Evolutionary conservation across 371 early-diverging fungal species (phyloP), one percentile per base, ranked within the genome.

Genomic region (Nosema muscidifuracis): DNA sequence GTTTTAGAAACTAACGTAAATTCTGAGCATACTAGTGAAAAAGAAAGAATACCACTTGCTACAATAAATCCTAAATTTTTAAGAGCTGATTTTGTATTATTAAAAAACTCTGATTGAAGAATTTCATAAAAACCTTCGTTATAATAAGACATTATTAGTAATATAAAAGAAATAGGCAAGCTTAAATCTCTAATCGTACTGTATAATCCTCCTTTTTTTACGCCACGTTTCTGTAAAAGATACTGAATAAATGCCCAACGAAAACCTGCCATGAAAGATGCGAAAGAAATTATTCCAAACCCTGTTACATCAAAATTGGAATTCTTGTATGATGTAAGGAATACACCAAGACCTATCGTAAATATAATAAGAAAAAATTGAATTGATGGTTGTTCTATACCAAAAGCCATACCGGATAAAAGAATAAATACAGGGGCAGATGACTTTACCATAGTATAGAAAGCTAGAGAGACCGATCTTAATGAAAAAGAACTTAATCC

Each of bases 361-460:
- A 77, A 77, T 20, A 83, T 80, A 10, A 68, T 77, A 18, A 74
- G 36, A 28, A 80, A 70, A 16, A 70, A 56, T 7, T 34, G 33
- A 30, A 78, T 62, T 18, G 74, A 68, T 3, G 77, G 77, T 22
- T 69, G 67, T 66, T 83, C 81, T 26, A 78, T 70, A 20, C 76
- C 77, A 58, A 83, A 79, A 7, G 76, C 66, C 76, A 81, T 80
- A 36, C 79, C 73, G 36, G 64, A 71, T 22, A 83, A 40, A 6
- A 81, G 69, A 58, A 83, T 80, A 69, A 83, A 83, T 4, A 83
- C 73, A 28, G 84, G 84, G 0, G 84, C 63, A 16, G 80, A 70
- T 0, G 80, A 80, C 65, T 83, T 83, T 28, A 83, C 72, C 77
- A 83, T 81, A 40, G 80, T 81, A 61, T 78, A 83, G 64, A 80